These are phyloP conservation scores for Lumnitzera littorea DNA, from an alignment of 345 rosid species.

Conservation along the genomic window DNA sequence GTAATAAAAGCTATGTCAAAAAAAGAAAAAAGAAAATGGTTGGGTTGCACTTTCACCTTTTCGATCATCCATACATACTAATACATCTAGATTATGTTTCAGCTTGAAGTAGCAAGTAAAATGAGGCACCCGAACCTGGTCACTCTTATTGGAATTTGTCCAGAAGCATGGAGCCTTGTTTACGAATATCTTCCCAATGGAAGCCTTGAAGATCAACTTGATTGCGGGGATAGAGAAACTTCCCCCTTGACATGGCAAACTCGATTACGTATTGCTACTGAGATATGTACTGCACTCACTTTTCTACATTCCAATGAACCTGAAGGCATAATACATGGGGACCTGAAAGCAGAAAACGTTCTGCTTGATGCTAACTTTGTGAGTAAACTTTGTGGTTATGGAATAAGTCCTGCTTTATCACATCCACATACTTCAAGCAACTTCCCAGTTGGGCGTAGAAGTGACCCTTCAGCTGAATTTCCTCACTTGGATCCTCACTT, in stretches of 20 bases:
- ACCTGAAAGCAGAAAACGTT: constrained; percentile 68
- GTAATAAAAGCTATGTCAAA: too few relatives aligned
- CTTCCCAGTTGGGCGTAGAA: too few relatives aligned
- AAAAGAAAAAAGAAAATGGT: too few relatives aligned
- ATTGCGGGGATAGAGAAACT: constrained; percentile 47
- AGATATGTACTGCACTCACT: constrained; percentile 65
- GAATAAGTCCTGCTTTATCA: constrained; percentile 10
- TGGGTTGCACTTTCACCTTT: too few relatives aligned
- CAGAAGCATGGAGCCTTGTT: constrained; percentile 66
- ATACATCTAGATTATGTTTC: constrained; percentile 6
- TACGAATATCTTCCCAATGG: constrained; percentile 79
- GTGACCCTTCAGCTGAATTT: too few relatives aligned
- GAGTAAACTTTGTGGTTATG: constrained; percentile 73
- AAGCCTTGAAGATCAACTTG: constrained; percentile 81
- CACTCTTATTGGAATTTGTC: constrained; percentile 72
- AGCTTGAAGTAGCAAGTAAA: constrained; percentile 69
- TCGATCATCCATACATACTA: too few relatives aligned
- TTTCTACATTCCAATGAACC: constrained; percentile 79
- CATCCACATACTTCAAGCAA: too few relatives aligned
- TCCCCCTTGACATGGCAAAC: constrained; percentile 75
- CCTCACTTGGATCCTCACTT: constrained; percentile 71
- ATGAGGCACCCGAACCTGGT: constrained; percentile 78
- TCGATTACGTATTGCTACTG: constrained; percentile 61
- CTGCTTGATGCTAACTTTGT: constrained; percentile 66
- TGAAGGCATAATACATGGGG: constrained; percentile 75